A percentile compares a stretch with the other conserved stretches of the same genome.
These are phyloP conservation scores for Paracorniculantispora psalliotae DNA, from an alignment of 2,329 filamentous ascomycete genomes.

Conservation along the genomic window DNA sequence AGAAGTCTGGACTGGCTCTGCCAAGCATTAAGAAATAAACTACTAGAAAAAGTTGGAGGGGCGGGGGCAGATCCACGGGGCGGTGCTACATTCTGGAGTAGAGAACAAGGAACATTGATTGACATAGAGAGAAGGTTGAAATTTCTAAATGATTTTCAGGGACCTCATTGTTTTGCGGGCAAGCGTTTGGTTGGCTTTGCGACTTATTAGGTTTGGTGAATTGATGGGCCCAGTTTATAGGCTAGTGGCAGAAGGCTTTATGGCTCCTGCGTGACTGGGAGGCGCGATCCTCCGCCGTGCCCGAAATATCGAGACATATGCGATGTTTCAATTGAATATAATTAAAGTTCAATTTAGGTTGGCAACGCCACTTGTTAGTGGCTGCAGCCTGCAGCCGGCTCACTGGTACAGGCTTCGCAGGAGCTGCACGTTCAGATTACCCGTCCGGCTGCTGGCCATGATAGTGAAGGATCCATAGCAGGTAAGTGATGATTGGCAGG, in stretches of 20 bases:
- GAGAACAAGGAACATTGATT: neutral
- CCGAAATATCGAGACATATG: too few relatives aligned
- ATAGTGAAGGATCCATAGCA: neutral
- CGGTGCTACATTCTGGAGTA: neutral
- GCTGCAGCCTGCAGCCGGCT: too few relatives aligned
- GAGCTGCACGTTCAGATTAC: too few relatives aligned
- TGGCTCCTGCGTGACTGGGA: too few relatives aligned
- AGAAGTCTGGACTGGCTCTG: neutral
- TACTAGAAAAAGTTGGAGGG: neutral
- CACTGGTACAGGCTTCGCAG: too few relatives aligned
- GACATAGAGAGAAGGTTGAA: neutral
- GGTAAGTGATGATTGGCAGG: neutral
- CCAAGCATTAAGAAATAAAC: neutral
- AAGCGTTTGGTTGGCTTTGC: neutral
- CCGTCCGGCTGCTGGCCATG: neutral
- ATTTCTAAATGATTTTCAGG: conserved; percentile 1
- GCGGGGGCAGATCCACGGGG: neutral
- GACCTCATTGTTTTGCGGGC: neutral
- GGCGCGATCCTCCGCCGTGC: too few relatives aligned
- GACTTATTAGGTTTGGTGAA: neutral
- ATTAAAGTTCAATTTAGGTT: too few relatives aligned
- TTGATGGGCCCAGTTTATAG: neutral
- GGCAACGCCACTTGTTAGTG: neutral
- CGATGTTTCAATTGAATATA: too few relatives aligned
- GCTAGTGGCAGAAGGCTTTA: neutral